A percentile compares a stretch with the other conserved stretches of the same genome.
phyloP scores from a whole-genome alignment of 179 eudicot genomes.

The Beta macrorhiza region DNA sequence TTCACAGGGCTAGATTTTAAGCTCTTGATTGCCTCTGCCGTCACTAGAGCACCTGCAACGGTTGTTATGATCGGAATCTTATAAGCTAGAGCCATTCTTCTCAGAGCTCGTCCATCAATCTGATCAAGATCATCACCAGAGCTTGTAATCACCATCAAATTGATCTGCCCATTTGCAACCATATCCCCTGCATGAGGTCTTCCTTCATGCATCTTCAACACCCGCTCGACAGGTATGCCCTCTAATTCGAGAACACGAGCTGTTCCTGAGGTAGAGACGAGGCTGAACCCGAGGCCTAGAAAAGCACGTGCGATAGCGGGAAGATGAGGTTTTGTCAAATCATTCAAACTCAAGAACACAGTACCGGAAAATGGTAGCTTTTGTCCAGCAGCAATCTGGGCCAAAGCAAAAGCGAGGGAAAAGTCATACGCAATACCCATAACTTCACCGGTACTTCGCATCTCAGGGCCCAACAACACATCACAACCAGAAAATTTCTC shows the following conservation, averaged over 20 bases:
- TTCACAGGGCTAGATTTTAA: conserved; percentile 56
- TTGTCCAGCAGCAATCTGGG: conserved; percentile 92
- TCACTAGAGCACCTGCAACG: conserved; percentile 85
- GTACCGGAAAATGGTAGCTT: conserved; percentile 80
- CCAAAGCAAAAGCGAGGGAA: conserved; percentile 80
- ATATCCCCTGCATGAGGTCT: conserved; percentile 94
- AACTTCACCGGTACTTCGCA: conserved; percentile 98
- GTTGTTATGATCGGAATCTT: conserved; percentile 84
- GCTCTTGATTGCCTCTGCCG: conserved; percentile 80
- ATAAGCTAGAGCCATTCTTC: conserved; percentile 88
- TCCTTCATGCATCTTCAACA: conserved; percentile 94
- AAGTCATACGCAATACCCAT: conserved; percentile 78
- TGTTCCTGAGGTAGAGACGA: conserved; percentile 84
- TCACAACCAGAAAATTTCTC: conserved; percentile 96
- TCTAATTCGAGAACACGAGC: conserved; percentile 71
- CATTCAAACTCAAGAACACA: conserved; percentile 83
- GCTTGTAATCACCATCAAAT: conserved; percentile 92
- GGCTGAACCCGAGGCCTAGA: conserved; percentile 58
- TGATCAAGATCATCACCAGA: conserved; percentile 82
- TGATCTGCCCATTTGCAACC: conserved; percentile 82
- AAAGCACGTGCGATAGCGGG: conserved; percentile 69
- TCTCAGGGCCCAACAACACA: conserved; percentile 90
- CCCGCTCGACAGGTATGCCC: conserved; percentile 78
- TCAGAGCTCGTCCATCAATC: conserved; percentile 76
- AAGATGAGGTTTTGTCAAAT: conserved; percentile 77